Conservation (phyloP, 2,329 filamentous ascomycete genomes). For the Colletotrichum sp. region DNA sequence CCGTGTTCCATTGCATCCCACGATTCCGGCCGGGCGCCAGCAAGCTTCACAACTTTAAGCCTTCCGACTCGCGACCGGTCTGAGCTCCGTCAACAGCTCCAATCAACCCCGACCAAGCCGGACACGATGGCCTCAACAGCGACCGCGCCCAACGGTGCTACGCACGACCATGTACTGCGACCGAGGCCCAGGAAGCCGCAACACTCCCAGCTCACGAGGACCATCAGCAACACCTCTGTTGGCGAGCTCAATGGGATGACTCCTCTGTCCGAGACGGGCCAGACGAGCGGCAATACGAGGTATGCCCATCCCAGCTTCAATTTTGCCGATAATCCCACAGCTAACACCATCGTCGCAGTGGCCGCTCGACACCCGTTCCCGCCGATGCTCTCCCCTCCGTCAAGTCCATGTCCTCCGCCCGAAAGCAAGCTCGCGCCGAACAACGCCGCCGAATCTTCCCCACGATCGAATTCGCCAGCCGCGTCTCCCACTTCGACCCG, state of each 20-base stretch:
- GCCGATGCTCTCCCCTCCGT: slow-evolving; percentile 92
- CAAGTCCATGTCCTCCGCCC: slow-evolving; percentile 82
- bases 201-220: slow-evolving; percentile 41
- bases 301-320: not conserved
- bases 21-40: not conserved
- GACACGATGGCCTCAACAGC: slow-evolving; percentile 10
- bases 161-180: slow-evolving; percentile 49
- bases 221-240: slow-evolving; percentile 18
- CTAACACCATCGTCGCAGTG: slow-evolving; percentile 53
- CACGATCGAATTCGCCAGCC: slow-evolving; percentile 86
- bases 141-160: slow-evolving; percentile 9
- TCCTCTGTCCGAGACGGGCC: slow-evolving; percentile 13
- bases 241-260: slow-evolving; percentile 8
- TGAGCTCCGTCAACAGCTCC: not conserved
- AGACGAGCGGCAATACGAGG: slow-evolving; percentile 20
- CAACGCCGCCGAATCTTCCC: slow-evolving; percentile 88
- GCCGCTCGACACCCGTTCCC: slow-evolving; percentile 82
- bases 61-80: not conserved
- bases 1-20: not conserved
- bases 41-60: not conserved
- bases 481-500: slow-evolving; percentile 95
- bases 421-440: slow-evolving; percentile 82
- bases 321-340: not conserved
- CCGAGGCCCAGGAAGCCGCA: slow-evolving; percentile 56
- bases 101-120: not conserved